Percentiles rank a stretch among this genome's conserved stretches.
Evolutionary conservation across 179 eudicot genomes (phyloP).

Genomic region (Silene coronaria): DNA sequence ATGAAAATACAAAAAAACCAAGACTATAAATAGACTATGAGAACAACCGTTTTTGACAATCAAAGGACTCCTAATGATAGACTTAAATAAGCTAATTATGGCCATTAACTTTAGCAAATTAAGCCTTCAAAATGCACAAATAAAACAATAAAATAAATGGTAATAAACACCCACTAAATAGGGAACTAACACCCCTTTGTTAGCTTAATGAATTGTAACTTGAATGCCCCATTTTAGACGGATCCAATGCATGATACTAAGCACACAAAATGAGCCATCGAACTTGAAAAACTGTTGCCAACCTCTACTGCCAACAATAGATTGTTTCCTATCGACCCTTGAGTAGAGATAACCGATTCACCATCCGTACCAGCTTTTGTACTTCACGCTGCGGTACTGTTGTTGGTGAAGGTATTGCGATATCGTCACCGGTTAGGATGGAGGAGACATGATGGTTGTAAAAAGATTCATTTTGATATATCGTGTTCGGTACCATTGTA

Average conservation of each 20-base stretch:
- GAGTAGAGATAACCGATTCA: too few relatives aligned
- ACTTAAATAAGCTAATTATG: not conserved
- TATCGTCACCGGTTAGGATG: too few relatives aligned
- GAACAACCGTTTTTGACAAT: too few relatives aligned
- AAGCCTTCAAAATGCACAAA: not conserved
- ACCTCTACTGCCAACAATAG: not conserved
- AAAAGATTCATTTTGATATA: too few relatives aligned
- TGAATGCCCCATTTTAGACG: not conserved
- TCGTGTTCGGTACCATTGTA: too few relatives aligned
- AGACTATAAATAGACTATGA: too few relatives aligned
- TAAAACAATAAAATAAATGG: not conserved
- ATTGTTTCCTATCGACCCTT: not conserved
- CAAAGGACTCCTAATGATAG: too few relatives aligned
- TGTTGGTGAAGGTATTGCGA: too few relatives aligned
- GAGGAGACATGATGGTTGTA: too few relatives aligned
- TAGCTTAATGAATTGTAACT: not conserved
- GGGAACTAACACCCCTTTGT: not conserved
- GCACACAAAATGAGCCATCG: not conserved
- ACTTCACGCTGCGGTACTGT: too few relatives aligned
- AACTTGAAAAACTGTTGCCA: not conserved
- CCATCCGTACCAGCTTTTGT: too few relatives aligned
- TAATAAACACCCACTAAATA: not conserved
- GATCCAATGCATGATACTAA: not conserved
- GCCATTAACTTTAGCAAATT: not conserved
- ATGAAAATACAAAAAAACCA: too few relatives aligned